Evolutionary conservation across 768 basidiomycete species (phyloP), one percentile per base, ranked within the genome.

Genomic region (Suillus brevipes): DNA sequence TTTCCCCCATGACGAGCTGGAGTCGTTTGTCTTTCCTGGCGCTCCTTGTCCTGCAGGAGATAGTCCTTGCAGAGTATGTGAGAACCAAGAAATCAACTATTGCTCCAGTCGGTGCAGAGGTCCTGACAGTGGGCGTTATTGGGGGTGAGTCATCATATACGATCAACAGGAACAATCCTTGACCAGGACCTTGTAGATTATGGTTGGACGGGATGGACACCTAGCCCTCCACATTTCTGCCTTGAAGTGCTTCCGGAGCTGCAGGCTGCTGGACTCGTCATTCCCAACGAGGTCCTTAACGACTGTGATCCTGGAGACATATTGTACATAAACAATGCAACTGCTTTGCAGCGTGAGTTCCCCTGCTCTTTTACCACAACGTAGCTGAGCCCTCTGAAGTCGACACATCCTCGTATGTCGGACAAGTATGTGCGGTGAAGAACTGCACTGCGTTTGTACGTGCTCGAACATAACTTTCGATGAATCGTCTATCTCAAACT

Each of bases 291-390:
- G 25, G 57, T 58, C 16, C 38, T 58, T 3, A 58, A 58, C 9
- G 57, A 58, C 16, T 58, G 38, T 25, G 57, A 58, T 25, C 57
- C 57, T 40, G 57, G 57, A 58, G 57, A 58, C 9, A 58, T 58
- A 28, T 18, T 8, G 5, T 58, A 40, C 57, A 25, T 58, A 58
- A 58, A 9, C 38, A 40, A 58, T 58, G 57, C 38, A 23, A 58
- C 57, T 28, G 57, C 38, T 58, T 58, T 58, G 57, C 57, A 58
- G 5, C 16, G 57, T 58, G 57, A 58, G 57, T 58, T 7, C n/a
- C 12, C 16, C 9, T 40, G 25, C 38, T 40, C 18, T 25, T 40
- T 40, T 4, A 40, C 23, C 10, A 38, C 23, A 25, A 28, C 6
- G 9, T 18, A 58, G 25, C 38, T 58, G 25, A 40, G 18, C 9